phyloP scores from a whole-genome alignment of 768 basidiomycete species.

The Serendipita sp. region DNA sequence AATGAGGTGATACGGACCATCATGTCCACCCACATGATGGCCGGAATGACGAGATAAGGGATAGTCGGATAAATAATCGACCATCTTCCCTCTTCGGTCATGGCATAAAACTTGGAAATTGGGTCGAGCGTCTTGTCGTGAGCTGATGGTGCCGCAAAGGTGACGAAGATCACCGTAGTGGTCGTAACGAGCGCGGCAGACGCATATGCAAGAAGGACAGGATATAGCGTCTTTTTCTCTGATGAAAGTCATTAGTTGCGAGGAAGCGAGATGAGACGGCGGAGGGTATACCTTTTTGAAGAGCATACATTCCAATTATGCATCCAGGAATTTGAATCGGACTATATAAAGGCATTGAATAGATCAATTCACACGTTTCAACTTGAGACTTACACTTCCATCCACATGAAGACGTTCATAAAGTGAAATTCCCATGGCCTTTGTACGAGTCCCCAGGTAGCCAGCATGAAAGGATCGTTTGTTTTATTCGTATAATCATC shows the following conservation, averaged over 20 bases:
- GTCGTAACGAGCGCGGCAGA: neutral
- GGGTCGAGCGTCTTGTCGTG: neutral
- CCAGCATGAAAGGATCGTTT: slow-evolving; percentile 2
- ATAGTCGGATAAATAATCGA: neutral
- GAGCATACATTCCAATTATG: neutral
- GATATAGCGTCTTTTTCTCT: neutral
- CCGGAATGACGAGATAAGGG: neutral
- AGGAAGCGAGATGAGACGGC: neutral
- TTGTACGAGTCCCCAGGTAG: neutral
- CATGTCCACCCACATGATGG: slow-evolving; percentile 4
- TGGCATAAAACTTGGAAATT: neutral
- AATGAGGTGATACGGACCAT: neutral
- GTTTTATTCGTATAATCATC: neutral
- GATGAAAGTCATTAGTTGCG: neutral
- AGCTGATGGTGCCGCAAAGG: neutral
- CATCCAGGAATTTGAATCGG: neutral
- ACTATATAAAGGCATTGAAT: neutral
- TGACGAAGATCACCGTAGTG: neutral
- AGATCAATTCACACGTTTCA: neutral
- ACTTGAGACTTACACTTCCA: neutral
- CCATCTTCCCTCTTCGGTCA: neutral
- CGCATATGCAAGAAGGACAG: neutral
- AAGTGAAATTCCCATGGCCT: neutral
- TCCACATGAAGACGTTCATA: neutral
- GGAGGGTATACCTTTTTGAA: neutral